These are phyloP conservation scores for Maudiozyma pseudohumilis DNA, from an alignment of 805 yeast genomes.

Conservation along the genomic window DNA sequence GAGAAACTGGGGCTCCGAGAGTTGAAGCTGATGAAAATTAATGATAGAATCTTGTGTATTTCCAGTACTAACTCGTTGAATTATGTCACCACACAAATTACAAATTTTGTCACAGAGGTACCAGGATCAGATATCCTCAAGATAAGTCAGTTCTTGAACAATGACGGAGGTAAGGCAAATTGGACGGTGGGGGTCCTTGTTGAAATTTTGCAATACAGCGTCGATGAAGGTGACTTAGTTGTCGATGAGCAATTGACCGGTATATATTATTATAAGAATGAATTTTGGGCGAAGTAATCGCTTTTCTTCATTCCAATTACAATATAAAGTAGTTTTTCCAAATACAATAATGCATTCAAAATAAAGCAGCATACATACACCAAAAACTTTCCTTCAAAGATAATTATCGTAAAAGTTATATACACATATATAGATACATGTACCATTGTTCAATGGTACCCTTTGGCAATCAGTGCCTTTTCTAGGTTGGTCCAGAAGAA, in stretches of 20 bases:
- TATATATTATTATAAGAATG: constrained; percentile 49
- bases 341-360: too few species aligned
- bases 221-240: constrained; percentile 47
- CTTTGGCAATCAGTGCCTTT: constrained; percentile 56
- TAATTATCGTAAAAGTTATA: too few species aligned
- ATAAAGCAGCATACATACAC: too few species aligned
- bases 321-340: too few species aligned
- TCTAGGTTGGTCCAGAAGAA: constrained; percentile 81
- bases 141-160: constrained; percentile 21
- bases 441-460: constrained; percentile 32
- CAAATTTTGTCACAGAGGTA: constrained; percentile 14
- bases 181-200: constrained; percentile 60
- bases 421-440: too few species aligned
- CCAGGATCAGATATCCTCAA: constrained; percentile 26
- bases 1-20: constrained; percentile 43
- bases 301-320: too few species aligned
- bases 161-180: constrained; percentile 30
- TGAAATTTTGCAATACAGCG: constrained; percentile 53
- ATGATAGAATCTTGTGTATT: constrained; percentile 29
- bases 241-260: constrained; percentile 65
- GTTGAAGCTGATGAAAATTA: constrained; percentile 29
- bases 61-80: constrained; percentile 26
- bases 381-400: too few species aligned
- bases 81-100: constrained; percentile 21
- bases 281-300: constrained; percentile 15